phyloP scores from a whole-genome alignment of 1,284 basidiomycete genomes.

The Earliella scabrosa region DNA sequence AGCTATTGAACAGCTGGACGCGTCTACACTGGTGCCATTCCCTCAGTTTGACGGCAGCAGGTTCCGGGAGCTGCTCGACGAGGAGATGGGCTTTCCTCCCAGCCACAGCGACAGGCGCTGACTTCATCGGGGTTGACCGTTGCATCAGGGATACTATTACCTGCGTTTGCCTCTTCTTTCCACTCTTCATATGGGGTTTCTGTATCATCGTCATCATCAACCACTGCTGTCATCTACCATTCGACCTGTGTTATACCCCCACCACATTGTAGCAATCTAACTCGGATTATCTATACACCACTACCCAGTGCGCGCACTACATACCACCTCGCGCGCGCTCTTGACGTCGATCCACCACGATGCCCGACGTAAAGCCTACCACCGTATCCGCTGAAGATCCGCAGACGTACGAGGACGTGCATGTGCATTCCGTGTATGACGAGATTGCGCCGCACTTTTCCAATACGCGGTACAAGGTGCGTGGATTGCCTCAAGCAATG shows the following conservation, averaged over 20 bases:
- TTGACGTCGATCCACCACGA: not conserved
- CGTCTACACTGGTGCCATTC: slow-evolving; percentile 55
- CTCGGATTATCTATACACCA: not conserved
- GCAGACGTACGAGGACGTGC: slow-evolving; percentile 66
- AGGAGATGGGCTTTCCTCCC: slow-evolving; percentile 68
- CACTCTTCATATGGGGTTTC: slow-evolving; percentile 3
- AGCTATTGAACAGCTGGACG: slow-evolving; percentile 54
- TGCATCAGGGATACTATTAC: no score
- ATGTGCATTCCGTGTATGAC: slow-evolving; percentile 90
- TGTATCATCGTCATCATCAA: not conserved
- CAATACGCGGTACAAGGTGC: slow-evolving; percentile 90
- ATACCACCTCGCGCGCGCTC: no score
- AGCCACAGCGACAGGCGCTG: slow-evolving; percentile 19
- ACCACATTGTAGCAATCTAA: slow-evolving; percentile 19
- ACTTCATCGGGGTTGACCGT: slow-evolving; percentile 1
- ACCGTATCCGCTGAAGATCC: slow-evolving; percentile 50
- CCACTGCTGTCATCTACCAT: not conserved
- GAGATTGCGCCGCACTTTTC: slow-evolving; percentile 93
- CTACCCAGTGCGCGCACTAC: not conserved
- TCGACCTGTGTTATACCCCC: slow-evolving; percentile 13
- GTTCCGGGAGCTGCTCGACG: slow-evolving; percentile 70
- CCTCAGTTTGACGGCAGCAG: slow-evolving; percentile 66
- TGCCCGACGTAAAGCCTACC: slow-evolving; percentile 41
- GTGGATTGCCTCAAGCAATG: not conserved
- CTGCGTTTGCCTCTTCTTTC: no score